Evolutionary conservation across 441 rosid genomes (phyloP).

Genomic region (Adansonia grandidieri): DNA sequence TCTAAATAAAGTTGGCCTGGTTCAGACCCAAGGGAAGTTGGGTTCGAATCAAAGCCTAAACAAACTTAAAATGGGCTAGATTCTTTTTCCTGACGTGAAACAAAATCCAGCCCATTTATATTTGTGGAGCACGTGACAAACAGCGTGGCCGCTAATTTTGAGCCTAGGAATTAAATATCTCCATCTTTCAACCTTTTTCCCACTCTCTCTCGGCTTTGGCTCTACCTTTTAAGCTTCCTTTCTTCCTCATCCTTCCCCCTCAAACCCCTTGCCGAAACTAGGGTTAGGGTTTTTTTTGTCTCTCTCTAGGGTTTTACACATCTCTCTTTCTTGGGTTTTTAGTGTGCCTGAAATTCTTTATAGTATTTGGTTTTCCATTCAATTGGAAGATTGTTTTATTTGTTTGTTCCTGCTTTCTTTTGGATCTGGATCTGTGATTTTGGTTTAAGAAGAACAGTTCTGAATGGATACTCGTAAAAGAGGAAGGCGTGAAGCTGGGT

Average conservation of each 20-base stretch:
- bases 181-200: neutral
- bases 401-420: neutral
- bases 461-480: conserved; percentile 78
- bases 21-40: no score
- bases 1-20: no score
- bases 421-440: conserved; percentile 41
- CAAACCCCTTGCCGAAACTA: conserved; percentile 25
- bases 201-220: neutral
- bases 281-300: conserved; percentile 33
- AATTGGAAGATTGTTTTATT: neutral
- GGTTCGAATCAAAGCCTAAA: neutral
- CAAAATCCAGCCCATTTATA: neutral
- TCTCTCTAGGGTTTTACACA: neutral
- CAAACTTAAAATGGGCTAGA: neutral
- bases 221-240: no score
- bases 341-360: neutral
- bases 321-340: neutral
- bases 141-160: conserved; percentile 1
- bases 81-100: neutral
- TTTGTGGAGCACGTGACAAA: neutral
- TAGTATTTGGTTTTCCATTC: conserved; percentile 3
- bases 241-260: neutral
- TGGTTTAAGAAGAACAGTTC: neutral
- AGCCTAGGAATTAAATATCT: conserved; percentile 1
- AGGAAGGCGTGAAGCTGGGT: conserved; percentile 56